phyloP scores from a whole-genome alignment of 2,329 filamentous ascomycete genomes.

The Dactylellina leptospora region DNA sequence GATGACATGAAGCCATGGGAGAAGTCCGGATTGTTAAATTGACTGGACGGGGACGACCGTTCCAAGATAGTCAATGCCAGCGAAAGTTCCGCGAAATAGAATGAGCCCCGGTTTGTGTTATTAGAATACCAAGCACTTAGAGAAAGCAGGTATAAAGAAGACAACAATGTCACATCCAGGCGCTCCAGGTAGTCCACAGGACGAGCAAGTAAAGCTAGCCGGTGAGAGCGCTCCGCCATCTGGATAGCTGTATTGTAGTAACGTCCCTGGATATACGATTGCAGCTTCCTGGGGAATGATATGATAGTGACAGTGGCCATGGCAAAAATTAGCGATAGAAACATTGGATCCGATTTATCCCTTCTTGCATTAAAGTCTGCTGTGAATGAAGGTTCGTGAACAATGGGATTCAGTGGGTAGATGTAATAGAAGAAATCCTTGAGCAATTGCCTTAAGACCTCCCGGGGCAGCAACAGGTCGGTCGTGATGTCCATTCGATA shows the following conservation, averaged over 20 bases:
- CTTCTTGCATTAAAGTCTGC: constrained; percentile 36
- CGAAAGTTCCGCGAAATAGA: constrained; percentile 49
- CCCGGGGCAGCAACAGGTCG: constrained; percentile 36
- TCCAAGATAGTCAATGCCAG: constrained; percentile 48
- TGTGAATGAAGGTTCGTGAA: constrained; percentile 49
- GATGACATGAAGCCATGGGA: constrained; percentile 51
- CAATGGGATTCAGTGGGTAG: constrained; percentile 50
- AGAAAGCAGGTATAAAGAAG: constrained; percentile 48
- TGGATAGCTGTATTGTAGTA: constrained; percentile 53
- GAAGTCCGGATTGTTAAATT: constrained; percentile 52
- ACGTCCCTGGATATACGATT: constrained; percentile 46
- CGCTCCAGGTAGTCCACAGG: constrained; percentile 51
- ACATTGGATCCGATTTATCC: constrained; percentile 49
- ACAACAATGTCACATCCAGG: constrained; percentile 39
- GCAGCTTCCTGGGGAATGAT: constrained; percentile 51
- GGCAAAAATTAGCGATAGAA: constrained; percentile 51
- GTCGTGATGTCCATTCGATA: constrained; percentile 52
- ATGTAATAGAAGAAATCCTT: constrained; percentile 53
- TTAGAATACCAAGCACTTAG: constrained; percentile 50
- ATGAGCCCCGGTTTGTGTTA: constrained; percentile 37
- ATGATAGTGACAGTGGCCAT: constrained; percentile 52
- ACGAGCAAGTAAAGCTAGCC: constrained; percentile 39
- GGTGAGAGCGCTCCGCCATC: constrained; percentile 46
- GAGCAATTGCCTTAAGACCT: constrained; percentile 35
- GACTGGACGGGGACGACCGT: constrained; percentile 42